Conservation (phyloP, 2,329 filamentous ascomycete species). For the Penicillium sumatraense region DNA sequence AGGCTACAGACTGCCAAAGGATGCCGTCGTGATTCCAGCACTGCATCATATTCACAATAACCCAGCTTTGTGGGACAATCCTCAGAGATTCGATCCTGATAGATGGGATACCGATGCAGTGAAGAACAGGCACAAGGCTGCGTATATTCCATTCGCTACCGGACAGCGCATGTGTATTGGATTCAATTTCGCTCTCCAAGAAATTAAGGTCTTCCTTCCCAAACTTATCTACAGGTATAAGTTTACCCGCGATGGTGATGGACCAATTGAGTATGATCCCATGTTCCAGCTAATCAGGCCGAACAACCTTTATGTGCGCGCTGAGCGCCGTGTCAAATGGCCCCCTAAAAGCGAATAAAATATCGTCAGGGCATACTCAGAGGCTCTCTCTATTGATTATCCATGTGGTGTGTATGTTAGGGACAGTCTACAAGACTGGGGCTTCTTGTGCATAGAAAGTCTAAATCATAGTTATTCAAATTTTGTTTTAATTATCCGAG, state of each 20-base stretch:
- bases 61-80: constrained; percentile 62
- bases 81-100: constrained; percentile 62
- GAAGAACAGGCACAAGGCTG: constrained; percentile 55
- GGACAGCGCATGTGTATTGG: constrained; percentile 65
- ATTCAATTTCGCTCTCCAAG: constrained; percentile 67
- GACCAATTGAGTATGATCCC: constrained; percentile 48
- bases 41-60: constrained; percentile 56
- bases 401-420: too few relatives aligned
- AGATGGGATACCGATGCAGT: constrained; percentile 60
- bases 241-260: constrained; percentile 57
- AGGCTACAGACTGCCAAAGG: constrained; percentile 61
- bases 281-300: constrained; percentile 35
- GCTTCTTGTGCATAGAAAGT: too few relatives aligned
- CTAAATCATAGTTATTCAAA: too few relatives aligned
- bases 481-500: too few relatives aligned
- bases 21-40: constrained; percentile 59
- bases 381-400: too few relatives aligned
- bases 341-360: constrained; percentile 10
- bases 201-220: constrained; percentile 61
- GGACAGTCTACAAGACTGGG: too few relatives aligned
- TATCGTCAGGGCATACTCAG: too few relatives aligned
- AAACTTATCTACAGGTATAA: constrained; percentile 65
- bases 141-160: constrained; percentile 64
- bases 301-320: constrained; percentile 31
- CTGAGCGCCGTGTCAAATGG: constrained; percentile 24